Conservation (phyloP, 2,329 filamentous ascomycete species). For the Lachnellula suecica region DNA sequence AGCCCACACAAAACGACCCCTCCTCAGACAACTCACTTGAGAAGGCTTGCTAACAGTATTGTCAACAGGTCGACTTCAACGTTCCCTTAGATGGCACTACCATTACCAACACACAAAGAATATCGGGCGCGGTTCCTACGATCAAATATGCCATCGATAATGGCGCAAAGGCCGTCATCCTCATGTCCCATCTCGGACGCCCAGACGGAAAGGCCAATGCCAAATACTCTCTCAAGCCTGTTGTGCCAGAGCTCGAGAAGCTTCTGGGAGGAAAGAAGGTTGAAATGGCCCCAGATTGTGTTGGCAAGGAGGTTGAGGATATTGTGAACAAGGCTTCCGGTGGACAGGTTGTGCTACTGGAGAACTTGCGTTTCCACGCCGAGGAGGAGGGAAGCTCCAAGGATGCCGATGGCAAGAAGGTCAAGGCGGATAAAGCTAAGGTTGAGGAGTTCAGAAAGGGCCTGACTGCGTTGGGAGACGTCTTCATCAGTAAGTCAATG, state of each 20-base stretch:
- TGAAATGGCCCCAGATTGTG: slow-evolving; percentile 85
- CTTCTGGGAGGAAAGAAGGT: slow-evolving; percentile 76
- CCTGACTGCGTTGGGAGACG: slow-evolving; percentile 88
- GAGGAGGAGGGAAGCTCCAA: slow-evolving; percentile 98
- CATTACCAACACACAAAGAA: slow-evolving; percentile 97
- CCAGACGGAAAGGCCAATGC: slow-evolving; percentile 85
- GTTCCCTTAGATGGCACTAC: slow-evolving; percentile 92
- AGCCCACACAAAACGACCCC: neutral
- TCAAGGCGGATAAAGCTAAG: slow-evolving; percentile 92
- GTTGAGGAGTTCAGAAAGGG: slow-evolving; percentile 94
- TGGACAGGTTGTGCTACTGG: slow-evolving; percentile 85
- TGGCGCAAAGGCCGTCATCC: slow-evolving; percentile 86
- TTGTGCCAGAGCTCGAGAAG: slow-evolving; percentile 89
- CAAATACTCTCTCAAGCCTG: slow-evolving; percentile 94
- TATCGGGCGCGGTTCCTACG: slow-evolving; percentile 90
- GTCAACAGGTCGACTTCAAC: slow-evolving; percentile 92
- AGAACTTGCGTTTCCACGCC: slow-evolving; percentile 97
- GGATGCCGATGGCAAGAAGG: slow-evolving; percentile 93
- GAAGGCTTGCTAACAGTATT: slow-evolving; percentile 2
- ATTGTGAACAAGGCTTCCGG: slow-evolving; percentile 79
- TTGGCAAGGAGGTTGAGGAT: slow-evolving; percentile 86
- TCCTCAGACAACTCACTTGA: no score
- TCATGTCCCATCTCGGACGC: slow-evolving; percentile 98
- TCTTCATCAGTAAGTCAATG: slow-evolving; percentile 82
- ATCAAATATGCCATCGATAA: slow-evolving; percentile 92